Evolutionary conservation across 306 rosid species (phyloP).

Genomic region (Ochetophila trinervis): DNA sequence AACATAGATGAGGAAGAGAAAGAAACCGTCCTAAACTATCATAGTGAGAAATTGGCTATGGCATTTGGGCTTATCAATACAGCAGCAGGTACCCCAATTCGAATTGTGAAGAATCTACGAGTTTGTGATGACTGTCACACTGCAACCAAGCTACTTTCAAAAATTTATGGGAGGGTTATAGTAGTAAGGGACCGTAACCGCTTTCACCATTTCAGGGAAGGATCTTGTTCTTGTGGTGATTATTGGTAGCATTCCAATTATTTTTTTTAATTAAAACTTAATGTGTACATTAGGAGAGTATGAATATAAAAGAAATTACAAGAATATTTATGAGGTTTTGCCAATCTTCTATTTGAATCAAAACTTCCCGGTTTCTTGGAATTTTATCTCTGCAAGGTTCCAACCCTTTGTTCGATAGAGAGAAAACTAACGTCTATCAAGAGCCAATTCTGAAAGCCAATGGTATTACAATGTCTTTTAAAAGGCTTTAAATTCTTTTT

Average conservation of each 20-base stretch:
- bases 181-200: conserved; percentile 63
- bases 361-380: too few species aligned
- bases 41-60: conserved; percentile 66
- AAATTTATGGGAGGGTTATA: conserved; percentile 53
- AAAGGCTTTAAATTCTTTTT: too few species aligned
- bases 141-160: conserved; percentile 58
- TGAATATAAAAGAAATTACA: not conserved
- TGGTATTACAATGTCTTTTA: too few species aligned
- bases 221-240: conserved; percentile 55
- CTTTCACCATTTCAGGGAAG: conserved; percentile 63
- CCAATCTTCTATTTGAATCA: too few species aligned
- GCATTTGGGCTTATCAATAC: conserved; percentile 69
- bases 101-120: conserved; percentile 61
- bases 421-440: too few species aligned
- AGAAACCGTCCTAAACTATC: conserved; percentile 46
- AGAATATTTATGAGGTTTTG: not conserved
- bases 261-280: not conserved
- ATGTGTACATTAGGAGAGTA: not conserved
- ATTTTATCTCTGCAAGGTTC: too few species aligned
- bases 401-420: too few species aligned
- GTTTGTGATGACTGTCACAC: conserved; percentile 64
- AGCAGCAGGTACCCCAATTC: conserved; percentile 44
- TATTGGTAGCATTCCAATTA: conserved; percentile 32
- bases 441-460: too few species aligned
- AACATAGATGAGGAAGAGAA: conserved; percentile 57